Evolutionary conservation across 768 basidiomycete genomes (phyloP), one percentile per base, ranked within the genome.

Genomic region (Collybia sordida): DNA sequence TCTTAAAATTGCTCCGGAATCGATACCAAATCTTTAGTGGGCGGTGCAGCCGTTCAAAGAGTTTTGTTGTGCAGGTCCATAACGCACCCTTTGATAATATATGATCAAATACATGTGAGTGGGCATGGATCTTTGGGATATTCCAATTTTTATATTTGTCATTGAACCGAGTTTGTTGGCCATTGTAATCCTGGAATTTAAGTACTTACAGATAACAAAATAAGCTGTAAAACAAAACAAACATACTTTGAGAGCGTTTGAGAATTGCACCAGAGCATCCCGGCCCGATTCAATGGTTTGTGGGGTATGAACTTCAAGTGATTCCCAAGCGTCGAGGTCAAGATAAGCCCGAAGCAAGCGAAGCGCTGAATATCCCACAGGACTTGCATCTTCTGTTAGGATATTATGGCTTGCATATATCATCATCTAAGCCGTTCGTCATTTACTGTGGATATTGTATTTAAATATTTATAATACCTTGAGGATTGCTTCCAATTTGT

Each of bases 71-170:
- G 36, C 65, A 72, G 31, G 69, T 69, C 0, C 42, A 40, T 0
- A 64, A 57, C 0, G 49, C 65, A 8, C 71, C 72, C 25, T 73
- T 73, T 0, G 1, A 17, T 23, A 40, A 17, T 9, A 76, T 72
- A 34, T 73, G 63, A 2, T 48, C 46, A 22, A 71, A 61, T 0
- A 67, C 38, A 44, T 76, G 72, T 3, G 54, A 45, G 37, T 69
- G 66, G 1, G 58, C 51, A 27, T 75, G 73, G 0, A 51, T 42
- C 52, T 75, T 74, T 0, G 65, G 69, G 39, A 72, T 72, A 22
- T 70, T 47, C 65, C 67, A 71, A 17, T 62, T 57, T 67, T 64
- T 39, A 6, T 3, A 28, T 18, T 51, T 12, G 8, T 4, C 35
- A 21, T 36, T 27, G 8, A 38, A n/a, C n/a, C n/a, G 11, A 18